phyloP scores from a whole-genome alignment of 2,329 filamentous ascomycete species.

The Aspergillus udagawae region DNA sequence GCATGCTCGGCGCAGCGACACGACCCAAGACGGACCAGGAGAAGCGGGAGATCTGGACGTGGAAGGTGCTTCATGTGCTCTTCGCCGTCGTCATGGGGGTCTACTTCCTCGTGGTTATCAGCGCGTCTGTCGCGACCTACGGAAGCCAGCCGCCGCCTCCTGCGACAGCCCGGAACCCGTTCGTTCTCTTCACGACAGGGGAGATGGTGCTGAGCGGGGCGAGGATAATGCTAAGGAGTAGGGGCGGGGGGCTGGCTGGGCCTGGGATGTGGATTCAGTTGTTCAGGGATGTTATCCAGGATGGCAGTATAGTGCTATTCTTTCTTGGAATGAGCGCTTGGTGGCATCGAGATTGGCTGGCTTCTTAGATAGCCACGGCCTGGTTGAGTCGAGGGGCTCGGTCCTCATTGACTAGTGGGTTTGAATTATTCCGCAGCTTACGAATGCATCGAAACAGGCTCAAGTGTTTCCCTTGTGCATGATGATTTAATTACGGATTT shows the following conservation, averaged over 20 bases:
- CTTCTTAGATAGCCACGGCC: not conserved
- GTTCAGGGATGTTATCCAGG: conserved; percentile 36
- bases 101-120: conserved; percentile 45
- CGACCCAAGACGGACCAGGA: conserved; percentile 36
- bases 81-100: conserved; percentile 55
- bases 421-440: not conserved
- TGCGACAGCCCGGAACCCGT: conserved; percentile 43
- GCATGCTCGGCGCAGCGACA: conserved; percentile 35
- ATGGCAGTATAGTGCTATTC: conserved; percentile 45
- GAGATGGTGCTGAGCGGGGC: conserved; percentile 41
- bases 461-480: not conserved
- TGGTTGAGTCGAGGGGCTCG: not conserved
- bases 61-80: conserved; percentile 56
- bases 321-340: conserved; percentile 42
- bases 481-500: not conserved
- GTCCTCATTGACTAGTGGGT: not conserved
- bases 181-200: conserved; percentile 44
- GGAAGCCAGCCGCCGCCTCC: conserved; percentile 41
- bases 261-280: conserved; percentile 35
- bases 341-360: conserved; percentile 34
- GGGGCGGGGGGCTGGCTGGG: conserved; percentile 24
- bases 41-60: conserved; percentile 38
- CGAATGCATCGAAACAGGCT: not conserved
- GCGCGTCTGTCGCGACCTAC: conserved; percentile 34
- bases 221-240: conserved; percentile 27